Evolutionary conservation across 257 asterid genomes (phyloP).

Genomic region (Primulina huaijiensis): DNA sequence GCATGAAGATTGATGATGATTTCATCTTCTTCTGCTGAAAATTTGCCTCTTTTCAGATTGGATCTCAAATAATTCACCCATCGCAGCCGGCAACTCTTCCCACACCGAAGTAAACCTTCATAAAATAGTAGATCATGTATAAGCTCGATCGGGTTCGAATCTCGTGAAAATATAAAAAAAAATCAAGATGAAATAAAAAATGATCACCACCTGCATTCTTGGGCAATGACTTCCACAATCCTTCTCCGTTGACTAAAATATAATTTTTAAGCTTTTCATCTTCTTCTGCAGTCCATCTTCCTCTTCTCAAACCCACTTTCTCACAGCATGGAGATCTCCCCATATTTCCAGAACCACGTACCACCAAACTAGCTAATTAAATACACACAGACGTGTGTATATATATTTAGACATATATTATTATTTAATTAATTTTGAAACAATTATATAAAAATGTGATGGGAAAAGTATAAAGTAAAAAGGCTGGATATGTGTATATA

Average conservation of each 20-base stretch:
- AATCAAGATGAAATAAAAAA: no score
- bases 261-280: neutral
- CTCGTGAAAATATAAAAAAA: neutral
- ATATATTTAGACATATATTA: no score
- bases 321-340: neutral
- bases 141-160: neutral
- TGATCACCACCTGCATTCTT: neutral
- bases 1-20: conserved; percentile 63
- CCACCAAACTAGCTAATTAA: neutral
- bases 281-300: neutral
- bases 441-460: no score
- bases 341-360: neutral
- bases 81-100: conserved; percentile 83
- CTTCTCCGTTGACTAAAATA: neutral
- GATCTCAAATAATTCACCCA: conserved; percentile 90
- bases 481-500: neutral
- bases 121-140: neutral
- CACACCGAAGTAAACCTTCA: conserved; percentile 73
- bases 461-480: no score
- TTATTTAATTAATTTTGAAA: no score
- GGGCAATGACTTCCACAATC: neutral
- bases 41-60: conserved; percentile 78
- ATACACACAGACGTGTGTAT: neutral
- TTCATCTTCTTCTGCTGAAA: conserved; percentile 61
- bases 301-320: neutral